Evolutionary conservation across 345 rosid species (phyloP), one percentile per base, ranked within the genome.

Genomic region (Hibiscus trionum): DNA sequence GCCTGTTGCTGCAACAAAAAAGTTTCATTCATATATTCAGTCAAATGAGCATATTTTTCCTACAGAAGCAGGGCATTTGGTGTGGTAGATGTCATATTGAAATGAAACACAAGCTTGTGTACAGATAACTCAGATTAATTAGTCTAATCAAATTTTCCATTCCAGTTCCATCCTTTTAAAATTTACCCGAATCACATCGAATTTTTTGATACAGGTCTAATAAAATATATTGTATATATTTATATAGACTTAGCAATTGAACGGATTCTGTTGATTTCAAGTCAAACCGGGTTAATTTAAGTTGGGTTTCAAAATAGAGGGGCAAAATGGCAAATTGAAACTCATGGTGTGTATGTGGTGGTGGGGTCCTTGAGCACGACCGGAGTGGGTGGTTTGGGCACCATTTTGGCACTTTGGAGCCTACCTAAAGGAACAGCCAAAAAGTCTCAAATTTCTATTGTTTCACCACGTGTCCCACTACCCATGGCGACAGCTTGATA

Each of bases 61-160:
- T 39, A 21, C 4, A 39, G 61, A 52, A 11, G 26, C 69, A 59
- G 37, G 5, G 33, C 17, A 71, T 24, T 2, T 31, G 72, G 33
- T 69, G 72, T 68, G 39, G 19, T 49, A 67, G 37, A 72, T 77
- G 47, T 53, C 26, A 62, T 60, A 53, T 14, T 58, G 16, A n/a
- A 17, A 33, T 15, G 59, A 31, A 74, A 56, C 42, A 39, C 2
- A 11, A 4, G 2, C 46, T 50, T 72, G 69, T 79, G 83, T 77
- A 81, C 37, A 84, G 72, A 61, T 56, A 29, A 37, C 56, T 4
- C 29, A 35, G 35, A 47, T 64, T 14, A 44, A 59, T 61, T 67
- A 52, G 66, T 49, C 55, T 39, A 68, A 53, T 52, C 12, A 61
- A 53, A 7, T 52, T 69, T 59, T 10, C 61, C 29, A 17, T 19